phyloP scores from a whole-genome alignment of 139 green algal genomes.

The Penium margaritaceum region DNA sequence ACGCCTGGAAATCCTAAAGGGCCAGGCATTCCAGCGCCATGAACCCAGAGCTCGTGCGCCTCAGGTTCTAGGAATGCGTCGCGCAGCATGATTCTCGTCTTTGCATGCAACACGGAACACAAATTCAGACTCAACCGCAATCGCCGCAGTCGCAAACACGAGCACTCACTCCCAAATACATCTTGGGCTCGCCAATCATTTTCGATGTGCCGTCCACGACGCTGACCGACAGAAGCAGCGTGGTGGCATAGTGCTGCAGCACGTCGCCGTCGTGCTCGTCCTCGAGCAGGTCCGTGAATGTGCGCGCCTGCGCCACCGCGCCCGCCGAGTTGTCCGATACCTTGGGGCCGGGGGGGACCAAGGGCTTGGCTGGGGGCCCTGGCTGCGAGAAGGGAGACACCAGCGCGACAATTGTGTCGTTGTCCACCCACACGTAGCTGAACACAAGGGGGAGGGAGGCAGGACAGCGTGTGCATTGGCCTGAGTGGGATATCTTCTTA shows the following conservation, averaged over 20 bases:
- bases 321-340: slow-evolving; percentile 60
- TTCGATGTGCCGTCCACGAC: slow-evolving; percentile 52
- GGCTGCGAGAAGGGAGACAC: slow-evolving; percentile 54
- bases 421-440: too few relatives aligned
- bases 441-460: too few relatives aligned
- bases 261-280: slow-evolving; percentile 74
- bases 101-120: too few relatives aligned
- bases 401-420: slow-evolving; percentile 66
- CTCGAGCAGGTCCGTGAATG: slow-evolving; percentile 87
- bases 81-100: too few relatives aligned
- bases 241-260: slow-evolving; percentile 81
- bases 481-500: too few relatives aligned
- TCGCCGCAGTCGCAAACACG: too few relatives aligned
- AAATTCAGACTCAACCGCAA: too few relatives aligned
- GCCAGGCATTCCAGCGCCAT: too few relatives aligned
- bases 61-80: too few relatives aligned
- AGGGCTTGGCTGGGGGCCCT: background rate
- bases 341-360: slow-evolving; percentile 63
- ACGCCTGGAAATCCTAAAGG: too few relatives aligned
- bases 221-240: slow-evolving; percentile 59
- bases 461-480: too few relatives aligned
- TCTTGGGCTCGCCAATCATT: slow-evolving; percentile 18
- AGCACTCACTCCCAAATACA: slow-evolving; percentile 18
- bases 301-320: slow-evolving; percentile 70
- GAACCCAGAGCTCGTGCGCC: too few relatives aligned